Conservation (phyloP, 2,329 filamentous ascomycete genomes). For the Leptographium wingfieldii region DNA sequence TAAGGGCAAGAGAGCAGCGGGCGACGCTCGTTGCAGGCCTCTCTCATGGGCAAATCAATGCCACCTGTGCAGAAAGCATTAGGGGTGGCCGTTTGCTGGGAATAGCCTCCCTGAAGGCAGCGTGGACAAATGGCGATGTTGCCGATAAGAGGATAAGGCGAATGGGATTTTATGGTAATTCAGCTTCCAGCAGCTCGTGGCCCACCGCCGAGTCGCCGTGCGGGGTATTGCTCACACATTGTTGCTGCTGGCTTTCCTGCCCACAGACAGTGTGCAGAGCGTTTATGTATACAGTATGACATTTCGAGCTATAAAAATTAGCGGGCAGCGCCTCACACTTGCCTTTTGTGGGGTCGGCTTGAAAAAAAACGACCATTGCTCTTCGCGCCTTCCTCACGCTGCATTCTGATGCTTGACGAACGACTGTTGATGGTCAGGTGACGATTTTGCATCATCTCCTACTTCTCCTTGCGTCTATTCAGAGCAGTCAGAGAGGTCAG, state of each 20-base stretch:
- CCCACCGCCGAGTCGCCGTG: neutral
- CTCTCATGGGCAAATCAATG: neutral
- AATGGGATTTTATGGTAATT: slow-evolving; percentile 9
- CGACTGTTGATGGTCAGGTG: neutral
- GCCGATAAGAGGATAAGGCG: neutral
- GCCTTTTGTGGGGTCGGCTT: neutral
- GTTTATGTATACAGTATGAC: neutral
- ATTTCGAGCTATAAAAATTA: neutral
- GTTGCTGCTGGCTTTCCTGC: neutral
- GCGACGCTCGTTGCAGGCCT: neutral
- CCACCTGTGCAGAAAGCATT: neutral
- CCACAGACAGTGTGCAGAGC: neutral
- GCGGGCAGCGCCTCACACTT: neutral
- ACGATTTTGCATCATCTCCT: neutral
- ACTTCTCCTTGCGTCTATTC: neutral
- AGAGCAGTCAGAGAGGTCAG: neutral
- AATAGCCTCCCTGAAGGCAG: neutral
- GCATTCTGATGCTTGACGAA: neutral
- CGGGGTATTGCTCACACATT: neutral
- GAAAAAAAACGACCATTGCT: neutral
- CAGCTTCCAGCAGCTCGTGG: neutral
- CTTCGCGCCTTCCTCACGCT: neutral
- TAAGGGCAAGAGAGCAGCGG: neutral
- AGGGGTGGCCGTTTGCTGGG: neutral
- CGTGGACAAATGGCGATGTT: neutral